A percentile compares a stretch with the other conserved stretches of the same genome.
Conservation (phyloP, 2,329 filamentous ascomycete genomes). For the Diaporthe capsici region DNA sequence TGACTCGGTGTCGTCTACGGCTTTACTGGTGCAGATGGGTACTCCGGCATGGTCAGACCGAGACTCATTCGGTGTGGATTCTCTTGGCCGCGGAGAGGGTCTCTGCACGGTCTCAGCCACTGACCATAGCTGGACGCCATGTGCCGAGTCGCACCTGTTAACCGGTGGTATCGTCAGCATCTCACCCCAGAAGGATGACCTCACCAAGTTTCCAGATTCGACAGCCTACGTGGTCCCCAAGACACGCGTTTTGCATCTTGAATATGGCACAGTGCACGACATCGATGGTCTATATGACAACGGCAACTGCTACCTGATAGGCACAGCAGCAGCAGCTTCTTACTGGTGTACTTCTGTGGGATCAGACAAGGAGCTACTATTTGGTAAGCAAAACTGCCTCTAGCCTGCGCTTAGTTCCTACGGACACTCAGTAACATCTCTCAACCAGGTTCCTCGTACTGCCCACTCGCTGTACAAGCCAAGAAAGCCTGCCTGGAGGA, state of each 20-base stretch:
- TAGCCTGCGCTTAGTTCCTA: too few species aligned
- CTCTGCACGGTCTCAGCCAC: conserved; percentile 28
- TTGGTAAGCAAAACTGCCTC: conserved; percentile 13
- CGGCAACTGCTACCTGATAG: conserved; percentile 29
- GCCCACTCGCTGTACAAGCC: conserved; percentile 29
- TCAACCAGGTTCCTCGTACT: conserved; percentile 30
- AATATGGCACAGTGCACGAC: conserved; percentile 34
- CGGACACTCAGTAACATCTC: background rate
- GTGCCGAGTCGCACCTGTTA: conserved; percentile 30
- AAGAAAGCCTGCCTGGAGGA: conserved; percentile 26
- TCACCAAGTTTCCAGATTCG: background rate
- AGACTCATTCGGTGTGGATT: conserved; percentile 26
- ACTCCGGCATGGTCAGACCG: conserved; percentile 27
- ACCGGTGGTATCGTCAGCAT: conserved; percentile 30
- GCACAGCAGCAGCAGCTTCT: conserved; percentile 20
- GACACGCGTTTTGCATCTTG: conserved; percentile 32
- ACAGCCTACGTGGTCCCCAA: conserved; percentile 34
- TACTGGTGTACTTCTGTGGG: conserved; percentile 31
- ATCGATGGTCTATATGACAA: conserved; percentile 11
- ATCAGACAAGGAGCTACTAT: conserved; percentile 7
- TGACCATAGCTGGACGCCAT: conserved; percentile 21
- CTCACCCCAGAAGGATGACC: conserved; percentile 30
- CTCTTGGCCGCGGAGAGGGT: conserved; percentile 26
- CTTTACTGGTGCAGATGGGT: conserved; percentile 33
- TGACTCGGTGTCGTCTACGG: conserved; percentile 21